Evolutionary conservation across 208 protist genomes (phyloP).

Genomic region (Crithidia mellificae): DNA sequence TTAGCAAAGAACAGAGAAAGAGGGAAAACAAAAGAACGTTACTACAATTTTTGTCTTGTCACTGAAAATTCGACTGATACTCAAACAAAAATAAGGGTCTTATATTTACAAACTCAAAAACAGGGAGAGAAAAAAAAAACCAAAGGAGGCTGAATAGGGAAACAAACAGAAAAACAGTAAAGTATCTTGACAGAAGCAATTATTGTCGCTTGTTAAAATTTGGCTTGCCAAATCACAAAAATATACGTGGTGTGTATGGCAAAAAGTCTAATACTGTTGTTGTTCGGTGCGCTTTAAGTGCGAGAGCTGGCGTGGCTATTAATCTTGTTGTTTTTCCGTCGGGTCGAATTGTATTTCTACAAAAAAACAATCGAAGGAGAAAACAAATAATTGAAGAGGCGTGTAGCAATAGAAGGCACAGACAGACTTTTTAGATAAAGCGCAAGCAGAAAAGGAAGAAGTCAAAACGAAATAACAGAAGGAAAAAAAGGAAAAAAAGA

Average conservation of each 20-base stretch:
- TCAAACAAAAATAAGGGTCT: neutral
- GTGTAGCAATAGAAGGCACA: no score
- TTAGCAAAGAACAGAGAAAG: no score
- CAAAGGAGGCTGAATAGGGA: no score
- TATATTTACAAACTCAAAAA: neutral
- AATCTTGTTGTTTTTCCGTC: no score
- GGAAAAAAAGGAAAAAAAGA: neutral
- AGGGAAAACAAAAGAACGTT: neutral
- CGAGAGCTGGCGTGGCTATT: no score
- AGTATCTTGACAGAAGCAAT: neutral
- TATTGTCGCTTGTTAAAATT: neutral
- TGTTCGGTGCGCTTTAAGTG: neutral
- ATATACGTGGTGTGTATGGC: neutral
- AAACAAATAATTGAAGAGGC: no score
- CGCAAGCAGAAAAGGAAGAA: slow-evolving; percentile 1
- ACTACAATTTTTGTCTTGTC: neutral
- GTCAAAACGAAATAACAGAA: neutral
- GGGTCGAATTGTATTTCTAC: no score
- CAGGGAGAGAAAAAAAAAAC: no score
- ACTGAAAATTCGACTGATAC: neutral
- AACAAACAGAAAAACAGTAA: neutral
- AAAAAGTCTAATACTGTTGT: neutral
- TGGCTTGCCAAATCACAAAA: neutral
- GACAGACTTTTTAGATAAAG: no score
- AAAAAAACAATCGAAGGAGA: no score